A percentile compares a stretch with the other conserved stretches of the same genome.
phyloP scores from a whole-genome alignment of 108 stramenopile species.

The Cylindrotheca fusiformis region DNA sequence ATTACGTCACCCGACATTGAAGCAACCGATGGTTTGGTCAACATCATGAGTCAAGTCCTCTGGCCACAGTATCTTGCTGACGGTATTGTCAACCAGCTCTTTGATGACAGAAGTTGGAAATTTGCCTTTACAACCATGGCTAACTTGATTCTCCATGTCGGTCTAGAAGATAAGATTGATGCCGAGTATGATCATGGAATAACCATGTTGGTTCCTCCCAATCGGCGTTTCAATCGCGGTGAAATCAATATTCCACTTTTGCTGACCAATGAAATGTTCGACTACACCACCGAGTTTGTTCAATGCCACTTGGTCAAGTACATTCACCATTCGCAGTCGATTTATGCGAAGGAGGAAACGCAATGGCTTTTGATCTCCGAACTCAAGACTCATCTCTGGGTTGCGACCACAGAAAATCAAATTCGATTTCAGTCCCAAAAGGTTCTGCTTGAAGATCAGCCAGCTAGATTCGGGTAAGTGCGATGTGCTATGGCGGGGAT shows the following conservation, averaged over 20 bases:
- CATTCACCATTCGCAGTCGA: conserved; percentile 21
- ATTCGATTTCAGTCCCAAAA: conserved; percentile 32
- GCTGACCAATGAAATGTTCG: conserved; percentile 16
- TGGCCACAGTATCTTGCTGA: conserved; percentile 26
- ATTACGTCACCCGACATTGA: conserved; percentile 19
- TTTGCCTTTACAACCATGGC: conserved; percentile 37
- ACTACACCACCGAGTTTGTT: conserved; percentile 29
- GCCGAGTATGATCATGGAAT: conserved; percentile 25
- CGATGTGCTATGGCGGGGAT: not conserved
- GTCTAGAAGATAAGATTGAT: conserved; percentile 27
- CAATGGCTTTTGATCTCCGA: conserved; percentile 29
- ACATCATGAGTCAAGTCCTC: conserved; percentile 22
- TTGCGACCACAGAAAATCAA: conserved; percentile 26
- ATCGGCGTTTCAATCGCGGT: conserved; percentile 40
- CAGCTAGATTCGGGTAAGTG: conserved; percentile 29
- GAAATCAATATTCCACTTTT: conserved; percentile 26
- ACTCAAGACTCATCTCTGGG: conserved; percentile 33
- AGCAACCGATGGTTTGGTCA: conserved; percentile 19
- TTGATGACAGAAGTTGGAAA: conserved; percentile 10
- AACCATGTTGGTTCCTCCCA: conserved; percentile 36
- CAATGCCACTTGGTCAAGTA: conserved; percentile 29
- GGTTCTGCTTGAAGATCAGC: conserved; percentile 22
- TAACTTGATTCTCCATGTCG: conserved; percentile 24
- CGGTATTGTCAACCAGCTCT: conserved; percentile 14
- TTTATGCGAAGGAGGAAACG: conserved; percentile 19